Percentiles rank a stretch among this genome's conserved stretches.
Conservation (phyloP, 2,329 filamentous ascomycete species). For the Proliferodiscus dingleyae region DNA sequence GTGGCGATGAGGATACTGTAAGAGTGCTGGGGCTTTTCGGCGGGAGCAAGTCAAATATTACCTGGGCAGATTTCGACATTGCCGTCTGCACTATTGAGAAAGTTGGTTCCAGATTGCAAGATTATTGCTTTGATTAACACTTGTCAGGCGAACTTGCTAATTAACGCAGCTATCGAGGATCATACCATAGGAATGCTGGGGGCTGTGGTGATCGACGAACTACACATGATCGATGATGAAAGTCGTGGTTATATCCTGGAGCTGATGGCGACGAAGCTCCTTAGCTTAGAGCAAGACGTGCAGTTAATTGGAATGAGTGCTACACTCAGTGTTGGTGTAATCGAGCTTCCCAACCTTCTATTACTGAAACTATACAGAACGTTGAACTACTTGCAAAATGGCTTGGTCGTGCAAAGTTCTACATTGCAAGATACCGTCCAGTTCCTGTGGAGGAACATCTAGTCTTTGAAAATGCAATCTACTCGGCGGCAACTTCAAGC, state of each 20-base stretch:
- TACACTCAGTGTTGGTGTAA: conserved; percentile 57
- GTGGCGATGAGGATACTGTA: conserved; percentile 53
- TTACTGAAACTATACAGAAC: conserved; percentile 45
- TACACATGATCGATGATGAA: conserved; percentile 79
- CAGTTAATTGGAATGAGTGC: conserved; percentile 72
- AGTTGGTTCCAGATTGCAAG: conserved; percentile 33
- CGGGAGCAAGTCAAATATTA: conserved; percentile 60
- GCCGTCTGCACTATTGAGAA: conserved; percentile 79
- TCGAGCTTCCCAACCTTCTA: neutral
- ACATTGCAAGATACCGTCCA: conserved; percentile 67
- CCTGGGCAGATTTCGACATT: conserved; percentile 72
- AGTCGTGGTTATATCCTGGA: conserved; percentile 74
- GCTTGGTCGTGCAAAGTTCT: conserved; percentile 62
- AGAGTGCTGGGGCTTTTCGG: conserved; percentile 71
- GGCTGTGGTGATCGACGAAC: conserved; percentile 67
- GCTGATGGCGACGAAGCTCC: conserved; percentile 66
- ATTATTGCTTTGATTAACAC: conserved; percentile 2
- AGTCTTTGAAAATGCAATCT: conserved; percentile 65
- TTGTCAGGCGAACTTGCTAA: conserved; percentile 66
- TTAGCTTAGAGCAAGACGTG: conserved; percentile 61
- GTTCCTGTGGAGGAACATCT: conserved; percentile 73
- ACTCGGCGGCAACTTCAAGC: conserved; percentile 55
- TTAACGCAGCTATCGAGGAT: conserved; percentile 70
- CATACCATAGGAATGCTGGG: conserved; percentile 58
- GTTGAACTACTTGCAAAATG: conserved; percentile 63